Conservation (phyloP, 352 stramenopile species). For the Phytophthora litchii region DNA sequence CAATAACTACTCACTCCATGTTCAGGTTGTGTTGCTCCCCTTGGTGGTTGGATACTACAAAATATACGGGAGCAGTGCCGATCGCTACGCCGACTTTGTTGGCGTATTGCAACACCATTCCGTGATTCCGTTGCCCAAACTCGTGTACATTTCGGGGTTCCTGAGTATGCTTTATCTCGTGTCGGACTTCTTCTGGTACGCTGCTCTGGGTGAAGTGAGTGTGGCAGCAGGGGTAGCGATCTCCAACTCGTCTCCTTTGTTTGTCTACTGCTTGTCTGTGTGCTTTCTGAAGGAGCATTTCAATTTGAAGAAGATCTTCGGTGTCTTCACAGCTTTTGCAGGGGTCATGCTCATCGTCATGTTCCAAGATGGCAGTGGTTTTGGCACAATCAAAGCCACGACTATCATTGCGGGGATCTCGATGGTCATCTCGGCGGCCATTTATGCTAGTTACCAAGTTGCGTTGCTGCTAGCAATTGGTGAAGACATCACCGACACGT, state of each 20-base stretch:
- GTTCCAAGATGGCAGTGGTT: slow-evolving; percentile 44
- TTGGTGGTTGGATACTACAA: slow-evolving; percentile 46
- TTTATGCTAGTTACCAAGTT: slow-evolving; percentile 63
- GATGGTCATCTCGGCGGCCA: slow-evolving; percentile 52
- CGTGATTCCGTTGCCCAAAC: slow-evolving; percentile 36
- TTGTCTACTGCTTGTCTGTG: slow-evolving; percentile 74
- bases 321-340: slow-evolving; percentile 48
- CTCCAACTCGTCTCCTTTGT: slow-evolving; percentile 66
- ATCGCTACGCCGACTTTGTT: slow-evolving; percentile 25
- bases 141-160: slow-evolving; percentile 44
- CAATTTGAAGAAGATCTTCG: slow-evolving; percentile 46
- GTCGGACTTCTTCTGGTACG: slow-evolving; percentile 70
- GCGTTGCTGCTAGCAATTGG: slow-evolving; percentile 45
- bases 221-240: slow-evolving; percentile 56
- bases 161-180: slow-evolving; percentile 50
- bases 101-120: slow-evolving; percentile 45
- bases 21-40: slow-evolving; percentile 48
- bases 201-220: slow-evolving; percentile 49
- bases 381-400: slow-evolving; percentile 42
- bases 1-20: not conserved
- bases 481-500: slow-evolving; percentile 49
- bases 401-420: slow-evolving; percentile 48
- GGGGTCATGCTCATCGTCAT: slow-evolving; percentile 58
- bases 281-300: slow-evolving; percentile 60
- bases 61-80: slow-evolving; percentile 23